Percentiles rank a stretch among this genome's conserved stretches.
phyloP scores from a whole-genome alignment of 768 basidiomycete species.

The Nevesoporus exiguus region DNA sequence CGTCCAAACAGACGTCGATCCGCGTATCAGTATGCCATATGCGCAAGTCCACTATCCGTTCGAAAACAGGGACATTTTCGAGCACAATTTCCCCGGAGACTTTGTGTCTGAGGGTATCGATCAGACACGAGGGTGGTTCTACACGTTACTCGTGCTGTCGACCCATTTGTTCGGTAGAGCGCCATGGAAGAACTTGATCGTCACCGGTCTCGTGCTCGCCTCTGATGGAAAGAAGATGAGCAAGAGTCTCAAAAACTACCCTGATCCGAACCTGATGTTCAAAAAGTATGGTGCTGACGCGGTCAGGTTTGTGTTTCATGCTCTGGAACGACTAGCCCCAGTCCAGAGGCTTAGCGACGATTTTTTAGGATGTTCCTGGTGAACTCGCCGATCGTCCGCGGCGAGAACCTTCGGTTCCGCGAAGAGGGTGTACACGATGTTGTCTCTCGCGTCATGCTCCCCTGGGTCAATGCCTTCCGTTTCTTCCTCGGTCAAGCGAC shows the following conservation, averaged over 20 bases:
- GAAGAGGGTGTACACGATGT: conserved; percentile 98
- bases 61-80: conserved; percentile 89
- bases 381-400: conserved; percentile 97
- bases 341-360: not conserved
- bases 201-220: conserved; percentile 92
- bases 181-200: conserved; percentile 98
- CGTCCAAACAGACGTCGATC: not conserved
- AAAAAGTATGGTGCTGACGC: conserved; percentile 94
- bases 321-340: not conserved
- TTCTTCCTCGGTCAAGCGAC: conserved; percentile 97
- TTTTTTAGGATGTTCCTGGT: conserved; percentile 87
- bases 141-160: conserved; percentile 93
- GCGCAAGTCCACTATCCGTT: conserved; percentile 98
- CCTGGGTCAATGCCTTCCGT: conserved; percentile 98
- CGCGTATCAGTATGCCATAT: conserved; percentile 83
- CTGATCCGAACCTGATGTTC: conserved; percentile 90
- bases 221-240: conserved; percentile 99
- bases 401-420: conserved; percentile 95
- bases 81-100: conserved; percentile 86
- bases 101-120: conserved; percentile 99
- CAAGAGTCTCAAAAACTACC: conserved; percentile 95
- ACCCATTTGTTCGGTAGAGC: conserved; percentile 91
- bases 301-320: conserved; percentile 54
- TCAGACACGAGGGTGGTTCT: conserved; percentile 99
- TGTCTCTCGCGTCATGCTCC: conserved; percentile 91